A percentile compares a stretch with the other conserved stretches of the same genome.
These are phyloP conservation scores for Tuber brumale DNA, from an alignment of 495 filamentous ascomycete species.

Conservation along the genomic window DNA sequence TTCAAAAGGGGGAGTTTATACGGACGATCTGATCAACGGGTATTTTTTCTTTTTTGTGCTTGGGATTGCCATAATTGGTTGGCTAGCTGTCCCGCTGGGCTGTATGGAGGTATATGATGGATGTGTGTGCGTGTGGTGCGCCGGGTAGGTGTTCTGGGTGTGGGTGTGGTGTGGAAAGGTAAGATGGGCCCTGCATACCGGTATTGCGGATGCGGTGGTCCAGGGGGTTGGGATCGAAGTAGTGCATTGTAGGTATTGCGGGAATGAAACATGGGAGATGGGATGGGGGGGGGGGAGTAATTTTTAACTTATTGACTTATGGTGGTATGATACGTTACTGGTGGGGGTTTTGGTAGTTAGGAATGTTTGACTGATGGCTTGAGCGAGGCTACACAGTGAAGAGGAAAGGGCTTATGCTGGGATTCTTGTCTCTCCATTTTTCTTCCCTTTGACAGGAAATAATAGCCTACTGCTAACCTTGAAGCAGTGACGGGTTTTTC, in stretches of 20 bases:
- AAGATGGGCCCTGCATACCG: neutral
- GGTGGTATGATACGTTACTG: neutral
- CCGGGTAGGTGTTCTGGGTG: neutral
- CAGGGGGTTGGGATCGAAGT: constrained; percentile 1
- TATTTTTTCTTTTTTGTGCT: neutral
- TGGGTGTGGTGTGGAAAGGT: neutral
- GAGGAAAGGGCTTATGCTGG: neutral
- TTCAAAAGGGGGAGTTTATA: neutral
- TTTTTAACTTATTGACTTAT: neutral
- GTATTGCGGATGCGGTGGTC: neutral
- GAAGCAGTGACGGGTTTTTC: neutral
- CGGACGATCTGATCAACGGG: neutral
- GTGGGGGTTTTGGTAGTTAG: neutral
- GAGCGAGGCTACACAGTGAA: neutral
- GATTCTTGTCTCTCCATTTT: neutral
- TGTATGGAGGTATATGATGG: neutral
- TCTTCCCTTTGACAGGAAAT: neutral
- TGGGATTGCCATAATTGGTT: neutral
- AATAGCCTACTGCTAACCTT: neutral
- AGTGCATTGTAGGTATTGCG: neutral
- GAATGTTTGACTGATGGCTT: neutral
- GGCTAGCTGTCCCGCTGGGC: neutral
- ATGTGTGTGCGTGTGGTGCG: neutral
- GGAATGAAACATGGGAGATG: neutral
- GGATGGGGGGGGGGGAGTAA: neutral